A percentile compares a stretch with the other conserved stretches of the same genome.
These are phyloP conservation scores for Amniculicola lignicola DNA, from an alignment of 495 filamentous ascomycete genomes.

Conservation along the genomic window DNA sequence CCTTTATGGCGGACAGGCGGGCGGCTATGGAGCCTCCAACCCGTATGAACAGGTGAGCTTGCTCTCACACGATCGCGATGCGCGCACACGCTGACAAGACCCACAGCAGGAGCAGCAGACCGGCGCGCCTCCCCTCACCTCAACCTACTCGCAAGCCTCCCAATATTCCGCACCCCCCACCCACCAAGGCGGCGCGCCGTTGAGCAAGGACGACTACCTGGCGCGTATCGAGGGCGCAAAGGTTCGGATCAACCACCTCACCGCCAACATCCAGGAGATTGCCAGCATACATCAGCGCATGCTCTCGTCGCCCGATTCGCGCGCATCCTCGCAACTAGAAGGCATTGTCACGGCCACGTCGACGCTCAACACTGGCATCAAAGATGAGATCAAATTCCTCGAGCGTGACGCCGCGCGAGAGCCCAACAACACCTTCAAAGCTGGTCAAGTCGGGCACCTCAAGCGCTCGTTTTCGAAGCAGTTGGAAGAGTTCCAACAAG, in stretches of 20 bases:
- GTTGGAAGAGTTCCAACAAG: constrained; percentile 59
- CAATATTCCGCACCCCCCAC: constrained; percentile 32
- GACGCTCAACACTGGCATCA: constrained; percentile 61
- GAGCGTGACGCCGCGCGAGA: constrained; percentile 61
- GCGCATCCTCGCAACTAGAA: constrained; percentile 53
- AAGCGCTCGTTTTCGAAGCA: constrained; percentile 63
- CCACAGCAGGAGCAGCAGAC: constrained; percentile 34
- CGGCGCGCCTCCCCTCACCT: constrained; percentile 34
- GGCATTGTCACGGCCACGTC: constrained; percentile 62
- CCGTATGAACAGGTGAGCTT: constrained; percentile 34
- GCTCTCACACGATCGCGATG: constrained; percentile 16
- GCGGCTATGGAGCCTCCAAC: constrained; percentile 46
- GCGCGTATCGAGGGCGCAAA: constrained; percentile 56
- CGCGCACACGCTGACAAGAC: neutral
- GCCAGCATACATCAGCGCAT: constrained; percentile 59
- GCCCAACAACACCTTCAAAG: constrained; percentile 55
- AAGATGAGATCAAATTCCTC: constrained; percentile 64
- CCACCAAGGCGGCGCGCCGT: constrained; percentile 22
- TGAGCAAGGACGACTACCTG: constrained; percentile 56
- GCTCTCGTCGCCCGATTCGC: constrained; percentile 52
- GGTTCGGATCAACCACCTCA: constrained; percentile 55
- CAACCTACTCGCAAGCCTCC: constrained; percentile 38
- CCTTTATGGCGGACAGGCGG: constrained; percentile 35
- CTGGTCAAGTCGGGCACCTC: constrained; percentile 59
- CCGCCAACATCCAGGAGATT: constrained; percentile 54